phyloP scores from a whole-genome alignment of 176 grass and related monocot species.

The Rhynchospora pubera region DNA sequence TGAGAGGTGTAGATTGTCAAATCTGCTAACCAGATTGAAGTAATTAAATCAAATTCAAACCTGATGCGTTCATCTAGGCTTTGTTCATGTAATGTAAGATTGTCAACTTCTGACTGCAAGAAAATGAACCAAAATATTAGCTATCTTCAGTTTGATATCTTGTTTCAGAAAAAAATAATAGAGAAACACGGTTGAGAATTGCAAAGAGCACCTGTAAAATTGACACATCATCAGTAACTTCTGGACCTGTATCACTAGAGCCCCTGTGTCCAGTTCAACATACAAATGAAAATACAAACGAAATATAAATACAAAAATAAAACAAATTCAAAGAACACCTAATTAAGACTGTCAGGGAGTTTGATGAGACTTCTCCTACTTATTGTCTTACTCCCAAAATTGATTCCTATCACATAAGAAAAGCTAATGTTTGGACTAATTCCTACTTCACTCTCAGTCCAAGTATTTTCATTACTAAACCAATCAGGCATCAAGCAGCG shows the following conservation, averaged over 20 bases:
- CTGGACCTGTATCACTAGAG: slow-evolving; percentile 40
- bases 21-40: slow-evolving; percentile 1
- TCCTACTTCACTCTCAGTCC: not conserved
- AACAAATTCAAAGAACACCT: not conserved
- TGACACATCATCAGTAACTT: slow-evolving; percentile 43
- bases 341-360: not conserved
- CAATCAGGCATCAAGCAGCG: not conserved
- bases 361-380: not conserved
- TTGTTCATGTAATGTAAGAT: slow-evolving; percentile 57
- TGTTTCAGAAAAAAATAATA: not conserved
- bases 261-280: slow-evolving; percentile 44
- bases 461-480: slow-evolving; percentile 2
- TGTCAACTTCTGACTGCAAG: slow-evolving; percentile 63
- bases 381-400: not conserved
- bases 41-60: slow-evolving; percentile 34
- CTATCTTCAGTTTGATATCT: slow-evolving; percentile 13
- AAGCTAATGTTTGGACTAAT: not conserved
- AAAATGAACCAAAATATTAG: not conserved
- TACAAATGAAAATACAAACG: slow-evolving; percentile 20
- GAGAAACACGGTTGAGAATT: not conserved
- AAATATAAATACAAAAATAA: slow-evolving; percentile 27
- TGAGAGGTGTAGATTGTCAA: slow-evolving; percentile 19
- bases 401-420: not conserved
- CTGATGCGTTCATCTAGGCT: slow-evolving; percentile 61
- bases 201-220: slow-evolving; percentile 52